Evolutionary conservation across 768 basidiomycete genomes (phyloP), one percentile per base, ranked within the genome.

Genomic region (Leccinum incarnatum): DNA sequence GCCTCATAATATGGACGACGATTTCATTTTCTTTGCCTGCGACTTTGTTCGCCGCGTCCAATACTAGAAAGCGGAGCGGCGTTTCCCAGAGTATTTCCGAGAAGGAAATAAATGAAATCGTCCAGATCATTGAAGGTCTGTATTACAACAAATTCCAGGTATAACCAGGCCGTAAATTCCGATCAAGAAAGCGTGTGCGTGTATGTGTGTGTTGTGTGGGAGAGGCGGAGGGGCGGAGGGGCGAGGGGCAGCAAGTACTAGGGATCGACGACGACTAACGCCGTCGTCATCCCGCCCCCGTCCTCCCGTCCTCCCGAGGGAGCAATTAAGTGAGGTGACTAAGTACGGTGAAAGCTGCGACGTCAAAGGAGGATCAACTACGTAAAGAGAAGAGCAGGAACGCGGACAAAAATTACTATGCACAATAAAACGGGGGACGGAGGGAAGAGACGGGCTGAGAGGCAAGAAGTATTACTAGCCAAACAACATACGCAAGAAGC

Each of bases 91-190:
- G 19, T 12, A 45, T 45, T 45, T 45, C 42, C 42, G 42, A 32
- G 30, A 45, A 45, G 42, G 42, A 21, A 45, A 45, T 45, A 19
- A 45, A 19, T 45, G 42, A 45, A 42, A 42, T 42, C 27, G 65
- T 73, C 72, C 71, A 71, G 64, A 67, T 42, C 40, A 42, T 42
- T 17, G 7, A 67, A 63, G 61, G 62, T 61, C 55, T 74, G 69
- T 72, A 72, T 71, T 72, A 72, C 72, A 72, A 73, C 71, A 74
- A 45, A 2, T 69, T 60, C 67, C 72, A 72, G 71, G 71, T 74
- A 72, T 72, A 69, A 45, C 42, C 72, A 70, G 69, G 61, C 67
- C 59, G 58, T 62, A 69, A 42, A 45, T 45, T 74, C 64, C 65
- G 63, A 72, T 62, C 71, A 71, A 67, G 62, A 67, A 61, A 53